phyloP scores from a whole-genome alignment of 805 yeast genomes.

The Candida fluviatilis region DNA sequence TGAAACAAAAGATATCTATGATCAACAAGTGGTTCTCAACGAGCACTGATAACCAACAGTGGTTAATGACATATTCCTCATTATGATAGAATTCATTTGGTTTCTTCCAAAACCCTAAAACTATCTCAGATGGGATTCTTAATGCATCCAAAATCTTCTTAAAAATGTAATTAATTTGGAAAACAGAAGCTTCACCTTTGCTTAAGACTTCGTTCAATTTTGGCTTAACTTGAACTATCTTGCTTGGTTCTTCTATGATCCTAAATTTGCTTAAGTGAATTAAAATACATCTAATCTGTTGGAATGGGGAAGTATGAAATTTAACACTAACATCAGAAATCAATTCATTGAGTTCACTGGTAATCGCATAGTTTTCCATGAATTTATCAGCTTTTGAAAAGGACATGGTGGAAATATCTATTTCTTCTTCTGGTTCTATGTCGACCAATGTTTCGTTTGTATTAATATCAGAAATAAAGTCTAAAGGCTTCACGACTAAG shows the following conservation, averaged over 20 bases:
- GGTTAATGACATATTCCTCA: conserved; percentile 60
- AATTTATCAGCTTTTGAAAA: conserved; percentile 29
- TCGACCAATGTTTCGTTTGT: conserved; percentile 30
- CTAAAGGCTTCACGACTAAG: conserved; percentile 40
- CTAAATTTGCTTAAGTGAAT: conserved; percentile 66
- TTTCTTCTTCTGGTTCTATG: conserved; percentile 9
- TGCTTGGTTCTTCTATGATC: conserved; percentile 35
- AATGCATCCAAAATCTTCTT: conserved; percentile 66
- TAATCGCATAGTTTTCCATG: conserved; percentile 23
- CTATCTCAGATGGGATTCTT: conserved; percentile 69
- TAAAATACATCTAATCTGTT: conserved; percentile 57
- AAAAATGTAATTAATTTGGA: conserved; percentile 74
- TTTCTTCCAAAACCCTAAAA: conserved; percentile 78
- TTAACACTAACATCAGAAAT: conserved; percentile 39
- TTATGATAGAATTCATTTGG: conserved; percentile 59
- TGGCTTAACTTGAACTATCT: conserved; percentile 35
- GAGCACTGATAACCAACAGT: conserved; percentile 82
- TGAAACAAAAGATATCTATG: conserved; percentile 53
- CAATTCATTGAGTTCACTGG: conserved; percentile 36
- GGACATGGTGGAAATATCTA: conserved; percentile 12
- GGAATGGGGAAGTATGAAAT: conserved; percentile 37
- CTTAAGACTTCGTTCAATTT: conserved; percentile 40
- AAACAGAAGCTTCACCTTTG: conserved; percentile 55
- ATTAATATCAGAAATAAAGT: conserved; percentile 38
- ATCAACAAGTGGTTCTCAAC: conserved; percentile 76